Evolutionary conservation across 345 rosid genomes (phyloP).

Genomic region (Citrus mangshanensis): DNA sequence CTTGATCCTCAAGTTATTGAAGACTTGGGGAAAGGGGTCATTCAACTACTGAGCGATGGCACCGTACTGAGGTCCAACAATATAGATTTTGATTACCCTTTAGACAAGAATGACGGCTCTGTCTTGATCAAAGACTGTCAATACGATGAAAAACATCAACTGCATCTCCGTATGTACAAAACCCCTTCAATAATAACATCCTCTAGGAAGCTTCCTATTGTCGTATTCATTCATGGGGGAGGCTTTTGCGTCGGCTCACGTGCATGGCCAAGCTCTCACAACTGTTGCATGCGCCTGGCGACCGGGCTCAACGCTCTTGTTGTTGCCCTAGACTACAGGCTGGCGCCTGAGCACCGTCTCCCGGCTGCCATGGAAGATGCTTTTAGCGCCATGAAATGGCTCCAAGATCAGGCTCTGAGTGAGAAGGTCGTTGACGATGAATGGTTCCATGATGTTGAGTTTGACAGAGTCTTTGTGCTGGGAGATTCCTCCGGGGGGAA

Average conservation of each 20-base stretch:
- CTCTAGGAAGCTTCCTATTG: conserved; percentile 29
- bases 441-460: conserved; percentile 51
- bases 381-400: conserved; percentile 41
- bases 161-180: conserved; percentile 71
- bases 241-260: conserved; percentile 88
- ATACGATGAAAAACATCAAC: conserved; percentile 45
- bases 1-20: conserved; percentile 47
- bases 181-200: conserved; percentile 13
- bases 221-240: conserved; percentile 71
- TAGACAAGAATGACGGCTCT: conserved; percentile 28
- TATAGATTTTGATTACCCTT: conserved; percentile 28
- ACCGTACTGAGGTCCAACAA: conserved; percentile 42
- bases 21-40: conserved; percentile 50
- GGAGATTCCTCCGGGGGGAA: conserved; percentile 97
- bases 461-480: conserved; percentile 50
- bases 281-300: conserved; percentile 61
- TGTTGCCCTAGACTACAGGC: conserved; percentile 63
- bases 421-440: conserved; percentile 16
- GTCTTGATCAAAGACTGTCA: conserved; percentile 53
- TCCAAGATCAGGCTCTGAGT: conserved; percentile 43
- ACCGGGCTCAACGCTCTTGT: conserved; percentile 58
- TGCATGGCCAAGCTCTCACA: conserved; percentile 72
- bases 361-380: conserved; percentile 80
- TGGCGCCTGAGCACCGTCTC: conserved; percentile 82
- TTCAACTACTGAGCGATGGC: conserved; percentile 63